Base-by-base conservation (phyloP, 2,329 filamentous ascomycete genomes). In the Paecilomyces fulvus region DNA sequence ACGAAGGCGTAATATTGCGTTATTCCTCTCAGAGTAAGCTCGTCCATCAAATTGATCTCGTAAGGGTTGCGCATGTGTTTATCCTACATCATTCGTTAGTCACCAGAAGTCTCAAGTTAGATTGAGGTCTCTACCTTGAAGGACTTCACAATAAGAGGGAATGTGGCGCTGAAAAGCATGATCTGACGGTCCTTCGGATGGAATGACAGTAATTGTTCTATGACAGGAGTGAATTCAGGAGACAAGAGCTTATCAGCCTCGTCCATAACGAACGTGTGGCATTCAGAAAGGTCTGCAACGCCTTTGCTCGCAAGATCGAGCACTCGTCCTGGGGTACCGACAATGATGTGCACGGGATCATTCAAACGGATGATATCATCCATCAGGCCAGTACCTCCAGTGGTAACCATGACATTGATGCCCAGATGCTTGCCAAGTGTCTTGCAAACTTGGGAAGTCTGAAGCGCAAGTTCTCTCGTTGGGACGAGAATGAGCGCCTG, bases 1-100 rank as follows among this genome's bases (percentile, higher is more conserved):
- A 99, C 95, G 65, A 97, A 99, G 48, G 94, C 94, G 70, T 99
- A 99, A 78, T 97, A 99, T 72, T 99, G 94, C 0, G 94, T 99
- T 69, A 99, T 97, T 79, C 94, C 94, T 58, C 94, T 89, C 30
- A 99, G 86, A 11, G 94, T 99, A 59, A 99, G 87, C 75, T 99
- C 94, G 70, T 99, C 94, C 94, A 99, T 99, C 55, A 99, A 84
- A 71, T 99, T 99, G 78, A 99, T 99, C 75, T 99, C 95, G 71
- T 97, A 96, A 2, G 94, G 95, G 64, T 87, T 88, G 64, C 83
- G 82, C 91, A 99, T 96, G 79, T 99, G 94, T 78, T 95, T 96
- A 75, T 99, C 94, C 70, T 88, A 58, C 21, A 51, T 64, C 43
- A 64, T 28, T 30, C 61, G 49, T 30, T 17, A 37, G 49, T 30